Evolutionary conservation across 164 flowering plant species (phyloP), one percentile per base, ranked within the genome.

Genomic region (Cinnamomum chago): DNA sequence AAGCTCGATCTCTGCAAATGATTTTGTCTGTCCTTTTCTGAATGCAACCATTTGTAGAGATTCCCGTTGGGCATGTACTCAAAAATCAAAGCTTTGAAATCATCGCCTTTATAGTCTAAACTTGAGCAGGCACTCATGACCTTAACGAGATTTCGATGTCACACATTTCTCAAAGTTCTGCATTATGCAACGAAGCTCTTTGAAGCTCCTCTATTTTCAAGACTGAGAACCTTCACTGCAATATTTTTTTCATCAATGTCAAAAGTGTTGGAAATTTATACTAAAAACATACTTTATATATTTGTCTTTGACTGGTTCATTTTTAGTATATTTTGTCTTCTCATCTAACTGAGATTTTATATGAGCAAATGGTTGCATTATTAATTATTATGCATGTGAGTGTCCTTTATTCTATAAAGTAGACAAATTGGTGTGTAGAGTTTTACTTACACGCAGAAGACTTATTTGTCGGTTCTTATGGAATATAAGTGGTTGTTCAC

Each of bases 101-200:
- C 83, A 62, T 73, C 75, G 3, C 85, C 85, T 47, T 71, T 30
- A 28, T 24, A 67, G 65, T 82, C 87, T 22, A 79, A 9, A 50
- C 78, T 78, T 3, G 83, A 80, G 66, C 86, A 81, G 6, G 72
- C 30, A 10, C 73, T 79, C 9, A 82, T 9, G 47, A 82, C 50
- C 79, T 74, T 83, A 35, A 85, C 28, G 11, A 85, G 83, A 58
- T 85, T 85, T 2, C 84, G 78, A 66, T 85, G 86, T 23, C 84
- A 24, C 0, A 77, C 70, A 14, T 30, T 77, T 73, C 81, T 73
- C 75, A 81, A 30, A 25, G 78, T 82, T 33, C 73, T 50, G 64
- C 87, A 85, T 70, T 85, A 86, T 2, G 69, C 72, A 1, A 35
- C 20, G 70, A 85, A 82, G 28, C 82, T 80, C 70, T 73, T 79